Conservation (phyloP, 352 stramenopile genomes). For the Globisporangium yorkense region DNA sequence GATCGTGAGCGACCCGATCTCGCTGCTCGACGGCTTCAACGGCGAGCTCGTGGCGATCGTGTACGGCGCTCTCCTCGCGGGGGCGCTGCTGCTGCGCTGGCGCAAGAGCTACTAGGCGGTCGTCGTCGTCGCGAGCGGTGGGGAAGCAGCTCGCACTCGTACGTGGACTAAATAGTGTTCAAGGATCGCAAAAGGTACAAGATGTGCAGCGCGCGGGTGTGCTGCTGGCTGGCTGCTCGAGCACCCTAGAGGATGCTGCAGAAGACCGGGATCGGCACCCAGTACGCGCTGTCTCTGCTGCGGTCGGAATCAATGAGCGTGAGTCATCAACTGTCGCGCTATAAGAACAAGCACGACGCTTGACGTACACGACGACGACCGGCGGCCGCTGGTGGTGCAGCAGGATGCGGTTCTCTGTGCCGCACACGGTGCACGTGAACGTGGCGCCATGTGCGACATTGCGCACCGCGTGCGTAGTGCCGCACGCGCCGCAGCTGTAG, state of each 20-base stretch:
- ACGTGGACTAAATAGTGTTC: no score
- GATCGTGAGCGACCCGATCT: slow-evolving; percentile 63
- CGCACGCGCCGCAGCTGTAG: slow-evolving; percentile 62
- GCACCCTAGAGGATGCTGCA: slow-evolving; percentile 32
- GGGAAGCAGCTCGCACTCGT: no score
- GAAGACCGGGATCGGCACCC: slow-evolving; percentile 59
- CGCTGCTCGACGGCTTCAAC: slow-evolving; percentile 58
- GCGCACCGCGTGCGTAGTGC: slow-evolving; percentile 55
- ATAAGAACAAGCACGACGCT: not conserved
- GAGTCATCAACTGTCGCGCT: not conserved
- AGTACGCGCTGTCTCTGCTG: slow-evolving; percentile 25
- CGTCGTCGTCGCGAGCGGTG: not conserved
- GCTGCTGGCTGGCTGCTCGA: no score
- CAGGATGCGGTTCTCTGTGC: slow-evolving; percentile 56
- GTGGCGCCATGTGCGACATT: slow-evolving; percentile 43
- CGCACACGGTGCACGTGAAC: slow-evolving; percentile 58
- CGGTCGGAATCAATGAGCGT: not conserved
- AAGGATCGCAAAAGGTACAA: not conserved
- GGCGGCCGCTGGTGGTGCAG: slow-evolving; percentile 27
- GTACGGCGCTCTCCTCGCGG: slow-evolving; percentile 42
- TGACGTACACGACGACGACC: slow-evolving; percentile 45
- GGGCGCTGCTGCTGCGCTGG: slow-evolving; percentile 36
- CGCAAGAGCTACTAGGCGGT: slow-evolving; percentile 16
- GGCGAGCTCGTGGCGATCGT: slow-evolving; percentile 45
- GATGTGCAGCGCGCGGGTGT: not conserved